Evolutionary conservation across 2,329 filamentous ascomycete genomes (phyloP), one percentile per base, ranked within the genome.

Genomic region (Fusarium pininemorale): DNA sequence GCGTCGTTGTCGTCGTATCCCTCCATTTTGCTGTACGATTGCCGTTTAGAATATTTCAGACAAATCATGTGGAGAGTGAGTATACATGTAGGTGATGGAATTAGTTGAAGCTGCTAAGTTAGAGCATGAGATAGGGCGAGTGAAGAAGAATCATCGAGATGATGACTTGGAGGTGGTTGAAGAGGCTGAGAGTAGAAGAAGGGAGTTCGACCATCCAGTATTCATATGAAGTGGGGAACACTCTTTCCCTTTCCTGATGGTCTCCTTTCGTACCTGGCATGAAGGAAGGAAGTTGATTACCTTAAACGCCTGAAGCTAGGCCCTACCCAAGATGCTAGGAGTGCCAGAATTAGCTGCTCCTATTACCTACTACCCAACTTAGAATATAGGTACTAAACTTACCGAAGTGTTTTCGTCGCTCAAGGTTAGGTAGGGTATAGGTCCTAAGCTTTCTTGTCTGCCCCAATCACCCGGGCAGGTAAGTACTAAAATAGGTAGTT

Each of bases 21-120:
- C 78, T 72, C 78, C 69, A 77, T 77, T 26, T 41, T 59, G 38
- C 59, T 30, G 26, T 69, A 48, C 47, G 26, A 58, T 20, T 41
- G 24, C 18, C n/a, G 35, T n/a, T 26, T 32, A 22, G 35, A 50
- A 61, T 61, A 30, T n/a, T 30, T 65, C 30, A 59, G 42, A 41
- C 53, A 48, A 26, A 37, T 22, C 41, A 47, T 42, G 20, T 41
- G 28, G 54, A 24, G 24, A 35, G 39, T 18, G 38, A n/a, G 35
- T 37, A 45, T 26, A 11, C 9, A 35, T 42, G 9, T 72, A 74
- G 72, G 72, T 69, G 22, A 51, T 64, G n/a, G 11, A 35, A 28
- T 30, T 50, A 24, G 5, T 50, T 58, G 38, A 30, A 30, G 30
- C n/a, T 24, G 26, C 12, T 39, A 59, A 48, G 26, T 30, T 30